These are phyloP conservation scores for Pachysandra terminalis DNA, from an alignment of 164 flowering plant species.

Conservation along the genomic window DNA sequence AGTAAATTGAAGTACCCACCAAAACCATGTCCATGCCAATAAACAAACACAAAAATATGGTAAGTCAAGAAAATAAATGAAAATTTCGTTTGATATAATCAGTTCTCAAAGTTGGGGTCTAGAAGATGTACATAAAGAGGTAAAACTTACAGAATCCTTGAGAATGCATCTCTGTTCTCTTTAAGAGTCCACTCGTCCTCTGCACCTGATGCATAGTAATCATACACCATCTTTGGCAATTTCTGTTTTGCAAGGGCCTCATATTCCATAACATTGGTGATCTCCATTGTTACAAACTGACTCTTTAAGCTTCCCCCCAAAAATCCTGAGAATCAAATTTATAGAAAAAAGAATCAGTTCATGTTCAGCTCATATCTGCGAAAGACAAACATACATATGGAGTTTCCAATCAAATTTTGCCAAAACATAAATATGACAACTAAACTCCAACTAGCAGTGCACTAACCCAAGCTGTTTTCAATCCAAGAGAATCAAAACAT, in stretches of 20 bases:
- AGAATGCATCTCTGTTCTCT: constrained; percentile 78
- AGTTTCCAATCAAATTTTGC: not conserved
- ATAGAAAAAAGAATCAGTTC: not conserved
- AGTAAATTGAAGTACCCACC: not conserved
- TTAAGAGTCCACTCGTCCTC: constrained; percentile 92
- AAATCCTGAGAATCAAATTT: constrained; percentile 4
- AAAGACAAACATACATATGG: not conserved
- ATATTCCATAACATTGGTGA: constrained; percentile 77
- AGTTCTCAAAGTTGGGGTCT: not conserved
- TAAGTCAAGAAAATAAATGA: not conserved
- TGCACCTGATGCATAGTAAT: constrained; percentile 96
- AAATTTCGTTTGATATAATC: not conserved
- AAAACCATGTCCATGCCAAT: not conserved
- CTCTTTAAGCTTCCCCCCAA: not conserved
- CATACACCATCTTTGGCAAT: constrained; percentile 87
- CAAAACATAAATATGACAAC: not conserved
- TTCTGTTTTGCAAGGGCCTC: constrained; percentile 79
- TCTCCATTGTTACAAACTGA: constrained; percentile 46
- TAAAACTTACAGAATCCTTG: constrained; percentile 72
- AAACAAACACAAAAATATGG: not conserved
- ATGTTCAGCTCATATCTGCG: not conserved
- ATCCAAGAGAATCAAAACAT: not conserved
- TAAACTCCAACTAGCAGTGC: not conserved
- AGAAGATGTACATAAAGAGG: not conserved
- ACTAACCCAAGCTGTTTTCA: not conserved